Evolutionary conservation across 164 flowering plant genomes (phyloP), one percentile per base, ranked within the genome.

Genomic region (Liriodendron chinense): DNA sequence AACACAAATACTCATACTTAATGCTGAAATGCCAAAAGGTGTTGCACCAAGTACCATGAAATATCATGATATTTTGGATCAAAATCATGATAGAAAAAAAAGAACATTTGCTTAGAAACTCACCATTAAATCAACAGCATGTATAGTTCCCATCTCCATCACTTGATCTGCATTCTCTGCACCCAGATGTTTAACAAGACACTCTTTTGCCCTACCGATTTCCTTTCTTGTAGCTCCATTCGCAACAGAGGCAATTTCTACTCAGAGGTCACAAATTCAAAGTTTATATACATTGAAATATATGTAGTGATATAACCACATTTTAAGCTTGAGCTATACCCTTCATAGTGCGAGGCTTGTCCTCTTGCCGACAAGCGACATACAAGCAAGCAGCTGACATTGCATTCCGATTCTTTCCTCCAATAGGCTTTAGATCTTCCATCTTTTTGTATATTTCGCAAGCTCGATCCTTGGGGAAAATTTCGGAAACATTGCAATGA

Each of bases 341-440:
- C 86, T 91, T 91, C 50, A 91, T 89, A 57, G 93, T 89, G 23
- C 93, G 89, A 66, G 96, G 93, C 72, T 80, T 87, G 84, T 91
- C 87, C 76, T 91, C 93, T 78, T 88, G 91, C 74, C 92, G 81
- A 79, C 96, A 91, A 77, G 93, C 91, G 78, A 91, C 84, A 69
- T 88, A 88, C 63, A 91, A 78, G 83, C 92, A 91, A 69, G 91
- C 93, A 76, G 92, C 96, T 81, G 86, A 82, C 22, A 89, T 73
- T 26, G 92, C 90, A 69, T 89, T 90, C 79, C 86, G 92, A 79
- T 88, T 91, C 79, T 91, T 86, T 76, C 93, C 93, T 77, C 89
- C 84, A 70, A 83, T 81, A 65, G 92, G 86, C 74, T 90, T 90
- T 72, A 83, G 89, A 80, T 91, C 93, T 80, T 88, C 95, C 69